Conservation (phyloP, 768 basidiomycete genomes). For the Boletus patriciae region DNA sequence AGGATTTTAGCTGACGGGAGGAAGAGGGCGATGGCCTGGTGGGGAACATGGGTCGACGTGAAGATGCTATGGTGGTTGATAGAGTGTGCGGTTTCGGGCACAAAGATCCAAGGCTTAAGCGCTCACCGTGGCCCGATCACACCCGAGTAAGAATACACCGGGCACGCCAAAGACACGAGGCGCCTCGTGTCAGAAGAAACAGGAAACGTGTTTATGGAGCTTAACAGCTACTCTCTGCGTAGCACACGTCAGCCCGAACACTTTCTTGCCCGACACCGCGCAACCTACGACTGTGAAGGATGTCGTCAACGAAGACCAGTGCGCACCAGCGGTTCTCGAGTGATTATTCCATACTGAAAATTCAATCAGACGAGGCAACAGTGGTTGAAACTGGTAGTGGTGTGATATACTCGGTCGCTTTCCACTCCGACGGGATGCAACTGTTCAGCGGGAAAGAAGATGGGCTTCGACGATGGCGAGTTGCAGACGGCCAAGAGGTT, state of each 20-base stretch:
- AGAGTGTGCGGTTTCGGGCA: too few relatives aligned
- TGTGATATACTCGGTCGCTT: neutral
- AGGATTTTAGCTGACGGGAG: too few relatives aligned
- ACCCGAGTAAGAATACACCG: neutral
- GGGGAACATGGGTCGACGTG: constrained; percentile 7
- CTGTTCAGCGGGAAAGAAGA: neutral
- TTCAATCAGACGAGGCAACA: neutral
- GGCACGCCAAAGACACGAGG: neutral
- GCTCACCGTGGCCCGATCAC: too few relatives aligned
- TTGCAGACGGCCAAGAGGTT: neutral
- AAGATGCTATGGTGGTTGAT: too few relatives aligned
- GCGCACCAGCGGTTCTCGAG: neutral
- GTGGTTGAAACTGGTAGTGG: neutral
- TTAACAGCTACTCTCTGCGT: neutral
- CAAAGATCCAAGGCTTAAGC: too few relatives aligned
- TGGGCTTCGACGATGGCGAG: neutral
- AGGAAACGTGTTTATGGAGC: neutral
- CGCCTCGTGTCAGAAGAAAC: neutral
- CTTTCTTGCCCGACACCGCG: neutral
- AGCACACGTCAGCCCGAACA: neutral
- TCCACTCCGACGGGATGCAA: neutral
- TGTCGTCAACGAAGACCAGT: neutral
- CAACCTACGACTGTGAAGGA: neutral
- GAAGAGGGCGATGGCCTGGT: too few relatives aligned
- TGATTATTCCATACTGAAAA: neutral